Percentiles rank a stretch among this genome's conserved stretches.
Evolutionary conservation across 2,329 filamentous ascomycete species (phyloP).

Genomic region (Moelleriella libera): DNA sequence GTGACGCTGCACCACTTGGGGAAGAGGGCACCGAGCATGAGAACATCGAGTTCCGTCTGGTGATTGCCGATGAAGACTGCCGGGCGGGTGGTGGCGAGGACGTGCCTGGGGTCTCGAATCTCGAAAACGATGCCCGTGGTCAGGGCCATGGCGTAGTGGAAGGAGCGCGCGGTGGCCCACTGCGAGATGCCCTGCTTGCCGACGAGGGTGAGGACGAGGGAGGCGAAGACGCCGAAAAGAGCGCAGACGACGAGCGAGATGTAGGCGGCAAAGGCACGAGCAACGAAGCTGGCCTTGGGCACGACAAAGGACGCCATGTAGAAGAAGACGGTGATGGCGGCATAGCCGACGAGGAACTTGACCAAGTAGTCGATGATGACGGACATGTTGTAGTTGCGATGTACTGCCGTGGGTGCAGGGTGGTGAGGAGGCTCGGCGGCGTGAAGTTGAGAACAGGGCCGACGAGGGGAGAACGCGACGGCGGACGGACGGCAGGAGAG

Average conservation of each 20-base stretch:
- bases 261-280: slow-evolving; percentile 54
- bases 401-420: neutral
- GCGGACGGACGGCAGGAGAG: neutral
- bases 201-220: slow-evolving; percentile 53
- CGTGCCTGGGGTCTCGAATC: slow-evolving; percentile 50
- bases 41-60: slow-evolving; percentile 88
- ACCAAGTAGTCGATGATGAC: slow-evolving; percentile 19
- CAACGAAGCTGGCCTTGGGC: slow-evolving; percentile 50
- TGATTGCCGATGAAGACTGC: slow-evolving; percentile 92
- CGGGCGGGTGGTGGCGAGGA: slow-evolving; percentile 54
- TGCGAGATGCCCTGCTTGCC: slow-evolving; percentile 68
- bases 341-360: slow-evolving; percentile 38
- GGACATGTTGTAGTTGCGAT: neutral
- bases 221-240: slow-evolving; percentile 62
- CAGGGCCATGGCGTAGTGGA: slow-evolving; percentile 64
- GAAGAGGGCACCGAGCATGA: slow-evolving; percentile 81
- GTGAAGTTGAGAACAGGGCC: neutral
- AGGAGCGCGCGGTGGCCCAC: slow-evolving; percentile 68
- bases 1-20: slow-evolving; percentile 87
- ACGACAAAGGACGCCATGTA: slow-evolving; percentile 47
- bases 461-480: neutral
- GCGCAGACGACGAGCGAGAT: slow-evolving; percentile 46
- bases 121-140: slow-evolving; percentile 68
- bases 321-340: slow-evolving; percentile 37
- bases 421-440: neutral